phyloP scores from a whole-genome alignment of 139 green algal species.

The Tetradesmus lagerheimii region DNA sequence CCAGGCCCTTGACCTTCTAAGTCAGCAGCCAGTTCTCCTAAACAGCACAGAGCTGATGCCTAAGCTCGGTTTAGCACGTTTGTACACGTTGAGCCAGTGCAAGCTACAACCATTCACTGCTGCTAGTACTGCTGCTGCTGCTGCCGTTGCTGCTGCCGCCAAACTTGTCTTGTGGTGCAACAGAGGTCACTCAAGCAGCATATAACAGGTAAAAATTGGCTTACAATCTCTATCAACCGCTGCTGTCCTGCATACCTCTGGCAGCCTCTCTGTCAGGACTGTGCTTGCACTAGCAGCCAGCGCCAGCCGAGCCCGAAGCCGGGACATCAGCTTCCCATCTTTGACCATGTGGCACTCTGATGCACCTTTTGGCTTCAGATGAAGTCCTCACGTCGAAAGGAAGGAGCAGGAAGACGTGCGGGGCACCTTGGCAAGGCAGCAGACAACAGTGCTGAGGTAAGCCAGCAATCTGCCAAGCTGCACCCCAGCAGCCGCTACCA shows the following conservation, averaged over 20 bases:
- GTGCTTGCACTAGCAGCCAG: conserved; percentile 9
- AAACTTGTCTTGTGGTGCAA: neutral
- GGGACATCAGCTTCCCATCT: neutral
- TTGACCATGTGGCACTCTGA: neutral
- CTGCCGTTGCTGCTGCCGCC: neutral
- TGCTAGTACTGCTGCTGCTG: neutral
- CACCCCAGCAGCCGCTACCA: neutral
- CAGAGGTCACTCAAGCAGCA: neutral
- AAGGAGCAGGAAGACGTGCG: neutral
- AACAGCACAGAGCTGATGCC: too few species aligned
- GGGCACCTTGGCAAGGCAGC: neutral
- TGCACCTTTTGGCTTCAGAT: neutral
- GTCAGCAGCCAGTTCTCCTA: too few species aligned
- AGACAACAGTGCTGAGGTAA: conserved; percentile 26
- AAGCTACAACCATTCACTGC: neutral
- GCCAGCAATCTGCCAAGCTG: neutral
- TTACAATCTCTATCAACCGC: too few species aligned
- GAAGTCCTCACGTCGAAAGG: neutral
- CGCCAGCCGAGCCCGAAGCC: neutral
- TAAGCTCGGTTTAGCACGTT: neutral
- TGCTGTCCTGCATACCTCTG: neutral
- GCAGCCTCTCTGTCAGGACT: neutral
- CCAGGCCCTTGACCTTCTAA: too few species aligned
- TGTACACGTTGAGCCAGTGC: neutral
- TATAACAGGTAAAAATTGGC: too few species aligned